Evolutionary conservation across 2,329 filamentous ascomycete species (phyloP), one percentile per base, ranked within the genome.

Genomic region (Pseudopyricularia javanii): DNA sequence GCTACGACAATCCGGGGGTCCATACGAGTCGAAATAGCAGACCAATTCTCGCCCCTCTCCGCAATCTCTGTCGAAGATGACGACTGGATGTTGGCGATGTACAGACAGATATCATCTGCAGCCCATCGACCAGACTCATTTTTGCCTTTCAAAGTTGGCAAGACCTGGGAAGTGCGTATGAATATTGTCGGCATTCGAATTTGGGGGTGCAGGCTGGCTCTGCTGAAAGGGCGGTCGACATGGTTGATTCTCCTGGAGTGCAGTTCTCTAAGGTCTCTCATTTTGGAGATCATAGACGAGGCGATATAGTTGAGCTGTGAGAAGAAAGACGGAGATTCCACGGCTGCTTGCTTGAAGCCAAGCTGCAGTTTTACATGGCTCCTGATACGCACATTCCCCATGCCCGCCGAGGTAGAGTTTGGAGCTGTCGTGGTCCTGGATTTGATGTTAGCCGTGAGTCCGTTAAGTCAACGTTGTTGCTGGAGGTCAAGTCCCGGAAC

Each of bases 81-180:
- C 59, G 40, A 55, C 54, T 68, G 67, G 26, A 77, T 64, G 14
- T 71, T 74, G 55, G 68, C 74, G 60, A 82, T 83, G n/a, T 70
- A 71, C 50, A 87, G 69, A 50, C 74, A 73, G 28, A 86, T 71
- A 34, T 74, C 72, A 54, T 86, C 75, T 40, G 73, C 70, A 2
- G 80, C 80, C 82, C 82, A 86, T 24, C 49, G 20, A 14, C 30
- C 20, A 4, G 54, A 30, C 9, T 2, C 7, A 14, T 7, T 53
- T 55, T 57, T 58, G 52, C 59, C 60, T 26, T 48, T 54, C 51
- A 17, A 55, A 35, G 34, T 57, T 56, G 14, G 52, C 48, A 71
- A 57, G 32, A 74, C 62, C 20, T 74, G 72, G 0, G 75, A 73
- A 1, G 81, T 64, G n/a, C 68, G 70, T 26, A 79, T 64, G 51